Conservation (phyloP, 2,329 filamentous ascomycete species). For the Aspergillus sp. region DNA sequence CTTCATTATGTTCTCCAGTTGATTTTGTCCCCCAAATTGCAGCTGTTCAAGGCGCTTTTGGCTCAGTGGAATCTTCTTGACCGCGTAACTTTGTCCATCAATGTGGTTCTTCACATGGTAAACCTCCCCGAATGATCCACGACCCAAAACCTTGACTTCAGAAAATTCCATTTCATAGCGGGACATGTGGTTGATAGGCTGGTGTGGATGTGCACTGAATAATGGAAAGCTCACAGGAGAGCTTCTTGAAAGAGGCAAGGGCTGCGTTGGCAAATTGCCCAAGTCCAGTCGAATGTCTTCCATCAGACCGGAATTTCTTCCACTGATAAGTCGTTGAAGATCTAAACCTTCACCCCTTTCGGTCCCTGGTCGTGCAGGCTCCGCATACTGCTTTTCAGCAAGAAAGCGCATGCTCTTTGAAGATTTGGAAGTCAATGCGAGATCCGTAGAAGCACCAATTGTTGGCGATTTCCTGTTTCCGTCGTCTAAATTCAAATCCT, state of each 20-base stretch:
- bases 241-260: constrained; percentile 21
- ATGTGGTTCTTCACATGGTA: constrained; percentile 58
- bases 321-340: constrained; percentile 12
- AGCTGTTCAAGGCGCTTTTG: constrained; percentile 48
- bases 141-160: constrained; percentile 54
- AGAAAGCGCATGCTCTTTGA: constrained; percentile 10
- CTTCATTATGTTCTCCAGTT: constrained; percentile 53
- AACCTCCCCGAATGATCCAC: constrained; percentile 62
- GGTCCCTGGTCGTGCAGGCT: constrained; percentile 7
- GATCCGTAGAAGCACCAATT: constrained; percentile 17
- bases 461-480: constrained; percentile 9
- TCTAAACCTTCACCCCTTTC: constrained; percentile 9
- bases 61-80: constrained; percentile 61
- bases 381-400: constrained; percentile 8
- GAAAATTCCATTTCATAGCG: constrained; percentile 49
- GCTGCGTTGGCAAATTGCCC: constrained; percentile 15
- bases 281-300: constrained; percentile 19
- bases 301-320: constrained; percentile 12
- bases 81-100: constrained; percentile 58
- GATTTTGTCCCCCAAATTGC: constrained; percentile 47
- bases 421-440: constrained; percentile 16
- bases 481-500: constrained; percentile 26
- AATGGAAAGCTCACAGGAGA: constrained; percentile 29
- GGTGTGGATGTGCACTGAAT: constrained; percentile 18
- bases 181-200: constrained; percentile 26